Base-by-base conservation (phyloP, 768 basidiomycete genomes). In the Cystofilobasidium ferigula region DNA sequence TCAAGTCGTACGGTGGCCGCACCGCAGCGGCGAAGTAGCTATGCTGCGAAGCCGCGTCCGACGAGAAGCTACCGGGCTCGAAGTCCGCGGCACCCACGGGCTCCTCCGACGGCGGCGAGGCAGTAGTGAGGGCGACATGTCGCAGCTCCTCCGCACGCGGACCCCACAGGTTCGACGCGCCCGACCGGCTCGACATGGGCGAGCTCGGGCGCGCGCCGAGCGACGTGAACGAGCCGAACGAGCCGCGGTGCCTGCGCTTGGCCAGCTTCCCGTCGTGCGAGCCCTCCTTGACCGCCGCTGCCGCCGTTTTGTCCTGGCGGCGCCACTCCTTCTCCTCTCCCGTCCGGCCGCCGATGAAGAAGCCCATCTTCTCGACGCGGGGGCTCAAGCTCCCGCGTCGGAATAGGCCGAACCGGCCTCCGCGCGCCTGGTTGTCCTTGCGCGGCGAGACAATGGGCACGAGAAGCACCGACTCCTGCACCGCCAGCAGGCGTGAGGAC, bases 151-250 rank as follows among this genome's bases (percentile, higher is more conserved):
- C 51, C 2, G 28, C 51, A 4, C 51, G 26, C 26, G 51, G 51
- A 6, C 6, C 51, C 51, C 51, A 54, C 16, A 42, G 40, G 40
- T 20, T 42, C n/a, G n/a, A n/a, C n/a, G n/a, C n/a, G n/a, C n/a
- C n/a, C 40, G 40, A 42, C 10, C 20, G 40, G 40, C 20, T 42
- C 40, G 51, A 54, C 28, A 54, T 2, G 14, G 51, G 30, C 30
- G 51, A 54, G 51, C 51, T 32, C 20, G 51, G 30, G 5, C 51
- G 51, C 6, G 9, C 48, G 26, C 51, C 51, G 28, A 54, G 30
- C 30, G 51, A 54, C 28, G 51, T 32, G 51, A 54, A 32, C 51
- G 51, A 54, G 51, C 51, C 51, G 20, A 54, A 54, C 51, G 51
- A 54, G 51, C 51, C 51, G 12, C 51, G 51, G 30, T 54, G 26